These are phyloP conservation scores for Melastoma malabathricum DNA, from an alignment of 345 rosid species.

Conservation along the genomic window DNA sequence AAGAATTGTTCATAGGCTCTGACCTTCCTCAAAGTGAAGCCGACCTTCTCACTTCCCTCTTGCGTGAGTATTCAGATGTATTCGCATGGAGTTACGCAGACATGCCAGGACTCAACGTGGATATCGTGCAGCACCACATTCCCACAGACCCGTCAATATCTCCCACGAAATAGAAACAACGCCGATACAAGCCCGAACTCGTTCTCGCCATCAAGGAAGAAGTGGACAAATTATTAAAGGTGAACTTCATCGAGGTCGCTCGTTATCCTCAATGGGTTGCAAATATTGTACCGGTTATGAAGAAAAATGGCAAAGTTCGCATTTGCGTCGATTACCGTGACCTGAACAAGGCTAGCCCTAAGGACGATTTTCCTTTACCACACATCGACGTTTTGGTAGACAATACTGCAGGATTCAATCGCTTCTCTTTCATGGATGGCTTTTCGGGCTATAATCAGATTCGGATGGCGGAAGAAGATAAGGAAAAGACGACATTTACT, in stretches of 20 bases:
- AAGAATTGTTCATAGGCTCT: neutral
- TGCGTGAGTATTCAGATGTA: neutral
- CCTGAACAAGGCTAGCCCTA: slow-evolving; percentile 2
- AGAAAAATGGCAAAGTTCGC: neutral
- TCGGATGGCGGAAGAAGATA: neutral
- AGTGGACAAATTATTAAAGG: neutral
- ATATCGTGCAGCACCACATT: neutral
- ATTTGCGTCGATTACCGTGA: slow-evolving; percentile 4
- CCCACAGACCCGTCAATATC: no score
- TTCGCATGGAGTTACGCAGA: neutral
- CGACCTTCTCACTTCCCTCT: neutral
- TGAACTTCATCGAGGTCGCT: neutral
- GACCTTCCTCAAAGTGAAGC: neutral
- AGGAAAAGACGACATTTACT: neutral
- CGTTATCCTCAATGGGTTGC: neutral
- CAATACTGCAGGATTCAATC: neutral
- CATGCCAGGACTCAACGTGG: neutral
- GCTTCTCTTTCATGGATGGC: neutral
- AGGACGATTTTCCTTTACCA: slow-evolving; percentile 1
- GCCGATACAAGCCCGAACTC: neutral
- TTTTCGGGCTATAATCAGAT: neutral
- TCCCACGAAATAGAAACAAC: neutral
- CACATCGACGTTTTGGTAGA: neutral
- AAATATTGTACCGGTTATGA: slow-evolving; percentile 1
- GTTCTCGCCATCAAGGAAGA: neutral